These are phyloP conservation scores for Naganishia friedmannii DNA, from an alignment of 768 basidiomycete species.

Conservation along the genomic window DNA sequence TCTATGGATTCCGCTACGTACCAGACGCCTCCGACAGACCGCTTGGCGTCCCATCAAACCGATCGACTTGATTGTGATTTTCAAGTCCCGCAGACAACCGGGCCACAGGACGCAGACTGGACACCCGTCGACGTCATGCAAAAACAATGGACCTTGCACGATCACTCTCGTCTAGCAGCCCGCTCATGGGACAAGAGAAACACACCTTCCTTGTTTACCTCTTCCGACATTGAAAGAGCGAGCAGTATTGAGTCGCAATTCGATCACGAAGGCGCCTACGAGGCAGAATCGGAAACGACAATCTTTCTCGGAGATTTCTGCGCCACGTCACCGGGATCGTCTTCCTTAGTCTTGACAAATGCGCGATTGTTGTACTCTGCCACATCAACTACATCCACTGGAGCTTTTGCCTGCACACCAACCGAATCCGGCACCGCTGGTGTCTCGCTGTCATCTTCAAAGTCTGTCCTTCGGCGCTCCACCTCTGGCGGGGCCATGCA, in stretches of 20 bases:
- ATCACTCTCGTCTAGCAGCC: background rate
- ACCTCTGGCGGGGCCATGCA: background rate
- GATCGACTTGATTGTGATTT: too few relatives aligned
- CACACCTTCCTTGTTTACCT: conserved; percentile 5
- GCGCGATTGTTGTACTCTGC: background rate
- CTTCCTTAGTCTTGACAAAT: background rate
- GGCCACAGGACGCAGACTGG: background rate
- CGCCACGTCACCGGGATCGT: background rate
- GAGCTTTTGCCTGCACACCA: background rate
- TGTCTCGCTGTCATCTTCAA: background rate
- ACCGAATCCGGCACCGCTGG: background rate
- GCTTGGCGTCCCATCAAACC: background rate
- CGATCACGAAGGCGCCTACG: background rate
- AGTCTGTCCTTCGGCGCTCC: background rate
- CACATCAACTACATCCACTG: too few relatives aligned
- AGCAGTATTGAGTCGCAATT: conserved; percentile 3
- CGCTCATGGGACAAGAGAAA: too few relatives aligned
- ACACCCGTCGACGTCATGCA: background rate
- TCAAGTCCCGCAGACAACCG: background rate
- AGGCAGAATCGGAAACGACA: background rate
- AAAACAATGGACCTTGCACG: background rate
- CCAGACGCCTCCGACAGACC: background rate
- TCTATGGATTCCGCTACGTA: background rate
- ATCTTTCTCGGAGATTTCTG: background rate
- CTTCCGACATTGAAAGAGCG: conserved; percentile 17